Conservation (phyloP, 75 land plant genomes). For the Sequoiadendron giganteum region DNA sequence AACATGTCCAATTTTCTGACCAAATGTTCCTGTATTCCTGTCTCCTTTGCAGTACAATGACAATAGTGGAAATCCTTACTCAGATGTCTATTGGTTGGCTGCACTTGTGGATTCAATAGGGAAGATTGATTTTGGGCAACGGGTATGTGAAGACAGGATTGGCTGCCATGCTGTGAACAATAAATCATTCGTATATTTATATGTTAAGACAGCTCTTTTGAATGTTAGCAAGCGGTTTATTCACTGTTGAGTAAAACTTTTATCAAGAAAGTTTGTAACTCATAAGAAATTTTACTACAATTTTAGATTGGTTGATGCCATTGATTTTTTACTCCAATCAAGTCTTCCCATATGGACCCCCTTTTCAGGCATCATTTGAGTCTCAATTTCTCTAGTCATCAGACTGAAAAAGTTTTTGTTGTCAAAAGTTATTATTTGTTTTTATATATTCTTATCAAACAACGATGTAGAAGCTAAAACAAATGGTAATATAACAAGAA, state of each 20-base stretch:
- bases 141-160: constrained; percentile 40
- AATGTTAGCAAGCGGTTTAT: not conserved
- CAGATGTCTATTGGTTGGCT: constrained; percentile 90
- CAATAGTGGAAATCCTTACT: constrained; percentile 89
- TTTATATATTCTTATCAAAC: not conserved
- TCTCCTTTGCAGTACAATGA: constrained; percentile 77
- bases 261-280: not conserved
- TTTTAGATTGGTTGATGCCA: not conserved
- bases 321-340: too few relatives aligned
- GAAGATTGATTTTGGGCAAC: constrained; percentile 89
- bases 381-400: not conserved
- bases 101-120: constrained; percentile 81
- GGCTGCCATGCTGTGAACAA: not conserved
- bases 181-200: not conserved
- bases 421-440: not conserved
- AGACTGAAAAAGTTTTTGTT: not conserved
- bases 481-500: too few relatives aligned
- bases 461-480: too few relatives aligned
- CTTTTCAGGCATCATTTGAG: not conserved
- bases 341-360: not conserved
- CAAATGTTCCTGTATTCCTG: not conserved
- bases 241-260: not conserved
- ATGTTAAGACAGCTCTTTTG: not conserved
- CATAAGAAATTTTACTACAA: not conserved
- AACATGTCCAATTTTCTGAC: not conserved